phyloP scores from a whole-genome alignment of 176 grass and related monocot genomes.

The Dactylis glomerata region DNA sequence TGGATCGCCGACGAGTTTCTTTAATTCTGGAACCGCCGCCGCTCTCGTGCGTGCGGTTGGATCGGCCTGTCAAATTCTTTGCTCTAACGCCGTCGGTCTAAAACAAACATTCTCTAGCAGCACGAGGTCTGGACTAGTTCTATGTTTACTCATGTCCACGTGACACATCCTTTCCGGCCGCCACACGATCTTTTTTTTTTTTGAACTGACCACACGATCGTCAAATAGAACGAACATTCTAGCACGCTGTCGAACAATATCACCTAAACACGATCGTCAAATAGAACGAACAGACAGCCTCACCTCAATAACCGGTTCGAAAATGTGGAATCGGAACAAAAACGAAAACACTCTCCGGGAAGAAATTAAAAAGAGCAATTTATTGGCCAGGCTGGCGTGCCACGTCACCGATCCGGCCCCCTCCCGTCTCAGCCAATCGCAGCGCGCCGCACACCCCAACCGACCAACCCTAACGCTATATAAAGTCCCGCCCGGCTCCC shows the following conservation, averaged over 20 bases:
- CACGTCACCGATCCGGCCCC: slow-evolving; percentile 30
- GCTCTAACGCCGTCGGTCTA: too few species aligned
- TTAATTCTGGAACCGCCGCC: too few species aligned
- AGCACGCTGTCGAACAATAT: too few species aligned
- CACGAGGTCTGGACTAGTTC: too few species aligned
- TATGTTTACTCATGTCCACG: background rate
- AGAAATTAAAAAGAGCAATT: background rate
- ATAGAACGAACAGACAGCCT: background rate
- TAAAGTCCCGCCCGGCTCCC: slow-evolving; percentile 3
- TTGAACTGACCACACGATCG: background rate
- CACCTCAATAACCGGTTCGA: background rate
- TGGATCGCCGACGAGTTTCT: too few species aligned
- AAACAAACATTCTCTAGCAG: too few species aligned
- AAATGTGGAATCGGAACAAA: background rate
- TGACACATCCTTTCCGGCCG: background rate
- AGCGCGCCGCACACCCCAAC: background rate
- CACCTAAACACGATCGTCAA: too few species aligned
- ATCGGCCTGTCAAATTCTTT: too few species aligned
- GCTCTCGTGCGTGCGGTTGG: too few species aligned
- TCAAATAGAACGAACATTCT: background rate
- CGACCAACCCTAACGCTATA: slow-evolving; percentile 54
- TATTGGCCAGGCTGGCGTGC: background rate
- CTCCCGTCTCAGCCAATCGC: slow-evolving; percentile 9
- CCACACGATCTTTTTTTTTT: background rate
- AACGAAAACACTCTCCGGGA: background rate